Percentiles rank a stretch among this genome's conserved stretches.
Evolutionary conservation across 371 early-diverging fungal species (phyloP).

Genomic region (Mucor lusitanicus): DNA sequence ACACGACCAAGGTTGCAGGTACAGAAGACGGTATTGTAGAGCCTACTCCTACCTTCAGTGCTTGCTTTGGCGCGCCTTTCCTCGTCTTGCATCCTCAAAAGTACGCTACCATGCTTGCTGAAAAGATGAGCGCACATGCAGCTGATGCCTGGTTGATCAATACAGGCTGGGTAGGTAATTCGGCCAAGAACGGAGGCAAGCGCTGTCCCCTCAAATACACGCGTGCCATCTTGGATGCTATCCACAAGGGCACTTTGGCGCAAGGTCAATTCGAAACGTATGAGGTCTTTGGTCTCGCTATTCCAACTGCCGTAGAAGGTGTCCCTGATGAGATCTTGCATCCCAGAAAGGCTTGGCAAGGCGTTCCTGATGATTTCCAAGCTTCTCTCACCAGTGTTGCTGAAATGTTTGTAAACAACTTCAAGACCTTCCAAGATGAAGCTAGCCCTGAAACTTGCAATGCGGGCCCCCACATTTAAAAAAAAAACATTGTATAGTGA

Average conservation of each 20-base stretch:
- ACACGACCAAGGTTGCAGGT: slow-evolving; percentile 93
- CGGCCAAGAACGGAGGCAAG: slow-evolving; percentile 70
- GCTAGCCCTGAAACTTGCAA: slow-evolving; percentile 75
- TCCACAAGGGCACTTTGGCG: slow-evolving; percentile 88
- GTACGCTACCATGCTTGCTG: slow-evolving; percentile 96
- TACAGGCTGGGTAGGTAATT: slow-evolving; percentile 98
- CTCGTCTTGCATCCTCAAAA: slow-evolving; percentile 95
- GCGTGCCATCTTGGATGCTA: slow-evolving; percentile 95
- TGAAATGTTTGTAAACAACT: slow-evolving; percentile 85
- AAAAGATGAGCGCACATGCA: slow-evolving; percentile 88
- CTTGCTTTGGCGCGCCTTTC: slow-evolving; percentile 97
- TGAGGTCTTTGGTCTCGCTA: slow-evolving; percentile 82
- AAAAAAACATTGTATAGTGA: background rate
- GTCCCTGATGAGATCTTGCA: slow-evolving; percentile 88
- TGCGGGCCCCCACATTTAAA: slow-evolving; percentile 68
- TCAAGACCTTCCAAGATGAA: slow-evolving; percentile 82
- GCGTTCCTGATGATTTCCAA: slow-evolving; percentile 61
- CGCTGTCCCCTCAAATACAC: slow-evolving; percentile 95
- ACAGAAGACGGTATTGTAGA: slow-evolving; percentile 96
- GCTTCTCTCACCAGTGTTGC: slow-evolving; percentile 76
- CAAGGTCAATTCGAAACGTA: slow-evolving; percentile 79
- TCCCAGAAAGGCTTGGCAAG: slow-evolving; percentile 86
- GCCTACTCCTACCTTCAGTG: slow-evolving; percentile 89
- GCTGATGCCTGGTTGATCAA: slow-evolving; percentile 96
- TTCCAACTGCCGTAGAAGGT: slow-evolving; percentile 78